These are phyloP conservation scores for Aureobasidium sp. DNA, from an alignment of 2,329 filamentous ascomycete genomes.

Conservation along the genomic window DNA sequence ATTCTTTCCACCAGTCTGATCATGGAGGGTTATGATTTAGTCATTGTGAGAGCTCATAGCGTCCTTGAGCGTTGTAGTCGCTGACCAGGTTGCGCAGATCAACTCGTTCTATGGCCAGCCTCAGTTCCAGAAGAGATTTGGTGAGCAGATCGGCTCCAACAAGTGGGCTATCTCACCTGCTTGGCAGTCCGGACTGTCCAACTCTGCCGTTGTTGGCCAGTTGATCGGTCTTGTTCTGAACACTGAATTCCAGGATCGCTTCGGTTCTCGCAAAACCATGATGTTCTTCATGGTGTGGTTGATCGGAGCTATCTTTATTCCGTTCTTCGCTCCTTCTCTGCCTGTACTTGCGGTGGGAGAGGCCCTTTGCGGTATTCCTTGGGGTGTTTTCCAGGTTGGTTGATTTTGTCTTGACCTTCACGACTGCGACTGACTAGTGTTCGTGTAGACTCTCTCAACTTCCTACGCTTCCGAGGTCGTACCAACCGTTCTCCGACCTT, in stretches of 20 bases:
- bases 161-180: constrained; percentile 29
- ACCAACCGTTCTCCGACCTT: constrained; percentile 50
- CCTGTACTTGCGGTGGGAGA: constrained; percentile 51
- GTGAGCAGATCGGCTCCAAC: constrained; percentile 32
- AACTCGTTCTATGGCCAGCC: constrained; percentile 49
- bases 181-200: constrained; percentile 33
- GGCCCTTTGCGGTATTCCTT: constrained; percentile 53
- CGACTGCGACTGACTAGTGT: constrained; percentile 30
- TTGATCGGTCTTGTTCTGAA: constrained; percentile 3
- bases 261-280: constrained; percentile 3
- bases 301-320: constrained; percentile 49
- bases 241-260: background rate
- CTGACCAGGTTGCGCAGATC: constrained; percentile 54
- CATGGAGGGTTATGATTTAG: constrained; percentile 36
- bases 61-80: constrained; percentile 23
- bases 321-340: constrained; percentile 8
- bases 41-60: background rate
- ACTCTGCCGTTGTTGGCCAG: background rate
- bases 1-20: constrained; percentile 56
- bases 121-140: constrained; percentile 49
- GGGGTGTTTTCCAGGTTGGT: constrained; percentile 45
- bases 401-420: constrained; percentile 27
- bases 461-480: constrained; percentile 63
- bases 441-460: constrained; percentile 27
- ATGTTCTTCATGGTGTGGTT: constrained; percentile 1